phyloP scores from a whole-genome alignment of 2,329 filamentous ascomycete genomes.

The Monilinia fructicola region DNA sequence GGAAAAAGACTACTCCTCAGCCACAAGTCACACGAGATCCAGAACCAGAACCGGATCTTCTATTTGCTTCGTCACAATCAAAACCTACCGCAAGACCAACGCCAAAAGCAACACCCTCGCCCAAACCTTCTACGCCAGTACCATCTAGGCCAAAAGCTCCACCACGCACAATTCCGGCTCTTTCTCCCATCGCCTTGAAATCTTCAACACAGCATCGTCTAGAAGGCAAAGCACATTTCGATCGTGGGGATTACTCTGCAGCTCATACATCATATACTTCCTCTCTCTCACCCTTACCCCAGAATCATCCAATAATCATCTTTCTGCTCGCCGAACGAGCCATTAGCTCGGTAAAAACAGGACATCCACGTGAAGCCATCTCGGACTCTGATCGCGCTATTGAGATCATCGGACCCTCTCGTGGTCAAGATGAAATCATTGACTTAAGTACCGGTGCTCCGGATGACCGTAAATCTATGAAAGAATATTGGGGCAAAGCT shows the following conservation, averaged over 20 bases:
- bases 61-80: constrained; percentile 51
- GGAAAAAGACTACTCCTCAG: constrained; percentile 61
- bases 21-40: constrained; percentile 43
- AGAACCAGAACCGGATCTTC: constrained; percentile 61
- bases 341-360: constrained; percentile 85
- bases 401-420: constrained; percentile 72
- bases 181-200: constrained; percentile 68
- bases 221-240: constrained; percentile 85
- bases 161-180: constrained; percentile 55
- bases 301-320: constrained; percentile 78
- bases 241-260: constrained; percentile 85
- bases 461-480: constrained; percentile 77
- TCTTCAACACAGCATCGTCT: constrained; percentile 76
- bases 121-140: constrained; percentile 47
- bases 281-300: constrained; percentile 72
- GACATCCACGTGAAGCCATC: constrained; percentile 85
- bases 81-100: constrained; percentile 36
- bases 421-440: constrained; percentile 79
- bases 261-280: constrained; percentile 81
- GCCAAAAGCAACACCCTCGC: constrained; percentile 43
- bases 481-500: constrained; percentile 89
- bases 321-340: constrained; percentile 90
- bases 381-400: constrained; percentile 81
- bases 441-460: constrained; percentile 60
- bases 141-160: constrained; percentile 49